Evolutionary conservation across 768 basidiomycete species (phyloP).

Genomic region (Tylopilus vinaceipallidus): DNA sequence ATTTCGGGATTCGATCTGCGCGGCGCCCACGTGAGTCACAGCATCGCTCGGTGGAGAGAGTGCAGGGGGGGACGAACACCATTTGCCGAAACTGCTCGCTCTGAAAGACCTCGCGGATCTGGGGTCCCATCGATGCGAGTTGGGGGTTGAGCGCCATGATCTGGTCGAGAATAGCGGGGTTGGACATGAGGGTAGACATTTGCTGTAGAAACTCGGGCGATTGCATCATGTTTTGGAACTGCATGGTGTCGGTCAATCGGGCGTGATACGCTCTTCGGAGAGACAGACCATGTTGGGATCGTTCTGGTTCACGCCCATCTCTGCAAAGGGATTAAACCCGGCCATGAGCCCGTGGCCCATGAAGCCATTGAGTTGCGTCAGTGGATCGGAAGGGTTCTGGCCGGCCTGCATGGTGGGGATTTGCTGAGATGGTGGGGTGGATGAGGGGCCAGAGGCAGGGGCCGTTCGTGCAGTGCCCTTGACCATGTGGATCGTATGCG

Average conservation of each 20-base stretch:
- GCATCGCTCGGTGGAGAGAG: background rate
- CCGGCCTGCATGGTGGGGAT: conserved; percentile 89
- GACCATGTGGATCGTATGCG: conserved; percentile 92
- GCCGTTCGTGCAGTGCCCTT: conserved; percentile 66
- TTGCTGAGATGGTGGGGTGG: conserved; percentile 39
- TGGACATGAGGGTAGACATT: conserved; percentile 83
- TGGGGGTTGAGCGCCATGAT: conserved; percentile 82
- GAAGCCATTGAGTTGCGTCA: conserved; percentile 78
- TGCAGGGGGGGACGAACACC: conserved; percentile 47
- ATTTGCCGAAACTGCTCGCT: conserved; percentile 72
- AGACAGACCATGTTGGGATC: conserved; percentile 88
- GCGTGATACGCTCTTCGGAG: too few species aligned
- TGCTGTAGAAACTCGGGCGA: conserved; percentile 82
- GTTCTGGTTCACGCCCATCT: conserved; percentile 86
- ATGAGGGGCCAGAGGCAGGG: conserved; percentile 34
- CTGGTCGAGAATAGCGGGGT: conserved; percentile 88
- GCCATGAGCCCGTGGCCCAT: conserved; percentile 78
- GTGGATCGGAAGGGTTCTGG: conserved; percentile 83
- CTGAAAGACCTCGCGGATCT: conserved; percentile 76
- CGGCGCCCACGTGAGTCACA: too few species aligned
- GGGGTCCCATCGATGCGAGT: conserved; percentile 70
- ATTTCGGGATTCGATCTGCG: conserved; percentile 72
- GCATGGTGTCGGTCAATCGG: background rate
- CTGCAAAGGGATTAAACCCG: conserved; percentile 88
- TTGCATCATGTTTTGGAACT: conserved; percentile 86